phyloP scores from a whole-genome alignment of 2,329 filamentous ascomycete species.

The Xylogone sp. region DNA sequence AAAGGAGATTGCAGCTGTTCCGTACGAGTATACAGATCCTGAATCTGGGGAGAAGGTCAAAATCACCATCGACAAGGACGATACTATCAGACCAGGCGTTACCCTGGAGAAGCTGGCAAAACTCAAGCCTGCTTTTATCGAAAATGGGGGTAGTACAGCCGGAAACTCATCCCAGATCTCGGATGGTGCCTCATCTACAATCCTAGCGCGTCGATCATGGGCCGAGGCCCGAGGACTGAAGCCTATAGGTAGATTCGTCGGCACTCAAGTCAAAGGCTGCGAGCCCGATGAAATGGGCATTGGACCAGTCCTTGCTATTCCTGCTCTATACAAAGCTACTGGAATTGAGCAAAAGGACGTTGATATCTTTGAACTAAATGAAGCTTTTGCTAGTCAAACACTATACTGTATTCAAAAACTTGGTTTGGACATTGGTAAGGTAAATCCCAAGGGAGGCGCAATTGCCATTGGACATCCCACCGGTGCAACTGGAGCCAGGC shows the following conservation, averaged over 20 bases:
- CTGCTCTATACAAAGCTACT: slow-evolving; percentile 55
- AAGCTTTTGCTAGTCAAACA: slow-evolving; percentile 31
- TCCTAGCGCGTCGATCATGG: slow-evolving; percentile 61
- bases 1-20: slow-evolving; percentile 58
- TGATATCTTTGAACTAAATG: slow-evolving; percentile 66
- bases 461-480: slow-evolving; percentile 51
- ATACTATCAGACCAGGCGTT: slow-evolving; percentile 57
- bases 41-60: slow-evolving; percentile 31
- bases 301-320: slow-evolving; percentile 61
- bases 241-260: slow-evolving; percentile 63
- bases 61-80: slow-evolving; percentile 53
- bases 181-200: slow-evolving; percentile 59
- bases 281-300: slow-evolving; percentile 67
- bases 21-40: slow-evolving; percentile 40
- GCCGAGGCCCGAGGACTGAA: slow-evolving; percentile 55
- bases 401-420: slow-evolving; percentile 41
- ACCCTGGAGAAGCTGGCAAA: slow-evolving; percentile 54
- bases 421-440: slow-evolving; percentile 41
- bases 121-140: slow-evolving; percentile 62
- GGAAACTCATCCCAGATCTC: slow-evolving; percentile 61
- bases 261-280: slow-evolving; percentile 60
- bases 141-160: slow-evolving; percentile 56
- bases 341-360: slow-evolving; percentile 55
- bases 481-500: slow-evolving; percentile 46
- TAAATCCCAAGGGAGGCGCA: slow-evolving; percentile 51